Conservation (phyloP, 169 alveolate species). For the Miamiensis avidus region DNA sequence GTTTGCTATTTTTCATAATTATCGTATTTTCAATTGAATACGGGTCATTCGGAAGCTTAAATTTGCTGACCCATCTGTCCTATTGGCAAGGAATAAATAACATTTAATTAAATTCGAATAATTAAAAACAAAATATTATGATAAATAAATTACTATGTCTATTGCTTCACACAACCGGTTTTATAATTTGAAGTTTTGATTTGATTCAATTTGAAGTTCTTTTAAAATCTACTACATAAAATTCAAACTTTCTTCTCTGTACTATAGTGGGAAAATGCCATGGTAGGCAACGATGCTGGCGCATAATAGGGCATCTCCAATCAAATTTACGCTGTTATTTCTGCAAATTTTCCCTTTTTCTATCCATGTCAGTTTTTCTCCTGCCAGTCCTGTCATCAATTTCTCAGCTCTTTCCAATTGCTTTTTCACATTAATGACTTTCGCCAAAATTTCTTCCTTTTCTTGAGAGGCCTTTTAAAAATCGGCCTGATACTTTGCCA, state of each 20-base stretch:
- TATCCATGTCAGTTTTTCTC: constrained; percentile 71
- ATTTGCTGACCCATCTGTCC: constrained; percentile 68
- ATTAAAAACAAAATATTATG: no score
- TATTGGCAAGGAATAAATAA: neutral
- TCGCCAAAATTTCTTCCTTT: constrained; percentile 80
- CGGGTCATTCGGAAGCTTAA: neutral
- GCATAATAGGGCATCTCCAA: constrained; percentile 85
- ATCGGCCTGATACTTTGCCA: constrained; percentile 79
- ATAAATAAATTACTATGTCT: constrained; percentile 33
- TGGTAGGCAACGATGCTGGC: constrained; percentile 85
- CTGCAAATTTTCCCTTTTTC: constrained; percentile 45
- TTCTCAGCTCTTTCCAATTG: constrained; percentile 70
- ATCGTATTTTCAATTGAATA: neutral
- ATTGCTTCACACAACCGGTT: constrained; percentile 66
- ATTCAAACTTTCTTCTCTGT: constrained; percentile 73
- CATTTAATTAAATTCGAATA: no score
- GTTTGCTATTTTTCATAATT: no score
- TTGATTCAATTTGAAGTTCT: constrained; percentile 45
- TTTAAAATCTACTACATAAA: constrained; percentile 44
- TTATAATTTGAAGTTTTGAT: constrained; percentile 59
- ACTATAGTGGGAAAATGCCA: constrained; percentile 88
- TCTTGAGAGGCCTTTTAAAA: constrained; percentile 82
- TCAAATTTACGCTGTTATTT: constrained; percentile 43
- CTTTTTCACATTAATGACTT: constrained; percentile 52
- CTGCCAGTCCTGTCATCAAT: constrained; percentile 68